Conservation (phyloP, 768 basidiomycete genomes). For the Leccinum longicurvipes region DNA sequence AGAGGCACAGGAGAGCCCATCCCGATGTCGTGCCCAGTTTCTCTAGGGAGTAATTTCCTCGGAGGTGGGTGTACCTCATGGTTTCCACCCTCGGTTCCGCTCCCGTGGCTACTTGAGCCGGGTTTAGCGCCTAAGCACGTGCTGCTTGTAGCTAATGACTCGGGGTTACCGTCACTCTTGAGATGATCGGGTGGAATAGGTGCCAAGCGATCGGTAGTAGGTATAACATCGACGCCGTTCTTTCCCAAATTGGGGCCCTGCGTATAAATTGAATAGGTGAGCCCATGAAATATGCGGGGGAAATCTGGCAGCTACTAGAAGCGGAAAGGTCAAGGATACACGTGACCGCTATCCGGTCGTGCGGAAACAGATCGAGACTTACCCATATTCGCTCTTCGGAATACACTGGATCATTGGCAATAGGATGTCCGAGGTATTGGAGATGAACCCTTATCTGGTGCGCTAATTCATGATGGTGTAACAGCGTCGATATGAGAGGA, state of each 20-base stretch:
- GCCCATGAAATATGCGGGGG: not conserved
- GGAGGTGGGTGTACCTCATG: conserved; percentile 1
- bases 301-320: not conserved
- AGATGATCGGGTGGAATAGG: conserved; percentile 50
- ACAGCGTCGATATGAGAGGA: conserved; percentile 3
- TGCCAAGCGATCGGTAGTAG: conserved; percentile 61
- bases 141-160: conserved; percentile 32
- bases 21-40: conserved; percentile 84
- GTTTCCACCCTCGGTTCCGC: not conserved
- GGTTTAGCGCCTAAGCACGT: not conserved
- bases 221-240: conserved; percentile 76
- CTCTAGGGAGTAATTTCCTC: conserved; percentile 67
- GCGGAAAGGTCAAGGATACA: not conserved
- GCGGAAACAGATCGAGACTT: conserved; percentile 11
- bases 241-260: conserved; percentile 73
- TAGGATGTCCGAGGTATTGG: conserved; percentile 89
- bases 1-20: conserved; percentile 84
- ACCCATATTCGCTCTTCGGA: conserved; percentile 79
- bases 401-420: conserved; percentile 95
- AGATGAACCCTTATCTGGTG: conserved; percentile 98
- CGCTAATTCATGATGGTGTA: conserved; percentile 43
- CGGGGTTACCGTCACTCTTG: conserved; percentile 42
- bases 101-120: not conserved
- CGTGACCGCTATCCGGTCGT: not conserved
- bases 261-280: not conserved